Percentiles rank a stretch among this genome's conserved stretches.
Evolutionary conservation across 441 rosid genomes (phyloP).

Genomic region (Erysimum pusillum): DNA sequence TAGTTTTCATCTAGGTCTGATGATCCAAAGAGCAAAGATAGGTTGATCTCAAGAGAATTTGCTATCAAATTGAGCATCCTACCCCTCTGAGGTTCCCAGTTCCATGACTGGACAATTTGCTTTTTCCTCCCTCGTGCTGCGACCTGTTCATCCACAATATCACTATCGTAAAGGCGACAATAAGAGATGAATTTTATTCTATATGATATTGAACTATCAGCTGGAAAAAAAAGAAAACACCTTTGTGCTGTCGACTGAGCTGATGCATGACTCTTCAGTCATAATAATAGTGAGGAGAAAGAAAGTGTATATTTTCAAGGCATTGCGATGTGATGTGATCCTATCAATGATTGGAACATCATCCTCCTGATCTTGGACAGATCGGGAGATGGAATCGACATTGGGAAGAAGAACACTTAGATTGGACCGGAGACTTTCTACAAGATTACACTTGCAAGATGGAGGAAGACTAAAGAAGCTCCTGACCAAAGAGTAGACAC

Average conservation of each 20-base stretch:
- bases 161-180: not conserved
- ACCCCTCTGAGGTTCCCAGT: conserved; percentile 88
- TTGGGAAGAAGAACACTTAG: conserved; percentile 95
- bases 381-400: conserved; percentile 80
- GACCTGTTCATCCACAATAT: conserved; percentile 59
- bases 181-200: not conserved
- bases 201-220: conserved; percentile 12
- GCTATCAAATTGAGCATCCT: conserved; percentile 90
- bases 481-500: conserved; percentile 75
- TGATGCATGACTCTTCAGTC: conserved; percentile 63
- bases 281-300: conserved; percentile 76
- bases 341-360: conserved; percentile 66
- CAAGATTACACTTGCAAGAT: conserved; percentile 71
- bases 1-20: conserved; percentile 87
- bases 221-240: conserved; percentile 44
- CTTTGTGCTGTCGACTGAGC: conserved; percentile 63
- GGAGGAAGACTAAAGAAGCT: conserved; percentile 64
- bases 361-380: conserved; percentile 61
- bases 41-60: conserved; percentile 93
- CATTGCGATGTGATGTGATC: conserved; percentile 78
- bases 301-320: conserved; percentile 88
- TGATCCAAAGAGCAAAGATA: conserved; percentile 89
- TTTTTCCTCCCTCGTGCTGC: conserved; percentile 73
- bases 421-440: conserved; percentile 90
- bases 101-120: conserved; percentile 72